Evolutionary conservation across 2,329 filamentous ascomycete species (phyloP).

Genomic region (Tolypocladium ophioglossoides): DNA sequence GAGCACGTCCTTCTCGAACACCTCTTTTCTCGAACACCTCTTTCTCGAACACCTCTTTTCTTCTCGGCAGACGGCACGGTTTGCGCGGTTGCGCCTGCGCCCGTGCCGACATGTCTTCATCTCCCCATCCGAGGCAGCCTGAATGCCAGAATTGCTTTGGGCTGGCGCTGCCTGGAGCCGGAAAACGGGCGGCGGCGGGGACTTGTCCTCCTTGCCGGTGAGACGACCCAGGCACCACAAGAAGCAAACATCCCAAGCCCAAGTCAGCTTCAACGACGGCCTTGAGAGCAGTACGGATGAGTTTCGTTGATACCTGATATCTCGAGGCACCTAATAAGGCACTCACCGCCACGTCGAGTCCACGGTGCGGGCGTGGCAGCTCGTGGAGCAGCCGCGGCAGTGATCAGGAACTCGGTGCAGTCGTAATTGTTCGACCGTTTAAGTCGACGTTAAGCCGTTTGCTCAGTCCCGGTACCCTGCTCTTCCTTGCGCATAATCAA

Average conservation of each 20-base stretch:
- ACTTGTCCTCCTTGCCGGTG: neutral
- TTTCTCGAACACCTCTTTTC: neutral
- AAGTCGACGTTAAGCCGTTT: neutral
- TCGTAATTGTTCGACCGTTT: neutral
- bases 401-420: neutral
- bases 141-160: neutral
- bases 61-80: neutral
- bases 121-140: neutral
- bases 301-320: neutral
- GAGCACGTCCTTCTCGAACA: neutral
- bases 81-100: neutral
- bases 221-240: neutral
- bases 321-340: neutral
- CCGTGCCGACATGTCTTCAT: neutral
- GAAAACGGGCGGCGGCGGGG: neutral
- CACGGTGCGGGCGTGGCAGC: neutral
- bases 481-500: neutral
- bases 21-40: neutral
- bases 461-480: neutral
- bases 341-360: neutral
- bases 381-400: neutral
- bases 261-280: neutral
- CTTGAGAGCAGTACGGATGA: neutral
- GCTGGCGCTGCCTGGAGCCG: neutral
- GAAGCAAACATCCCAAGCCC: neutral